Evolutionary conservation across 306 rosid genomes (phyloP), one percentile per base, ranked within the genome.

Genomic region (Myrica gale): DNA sequence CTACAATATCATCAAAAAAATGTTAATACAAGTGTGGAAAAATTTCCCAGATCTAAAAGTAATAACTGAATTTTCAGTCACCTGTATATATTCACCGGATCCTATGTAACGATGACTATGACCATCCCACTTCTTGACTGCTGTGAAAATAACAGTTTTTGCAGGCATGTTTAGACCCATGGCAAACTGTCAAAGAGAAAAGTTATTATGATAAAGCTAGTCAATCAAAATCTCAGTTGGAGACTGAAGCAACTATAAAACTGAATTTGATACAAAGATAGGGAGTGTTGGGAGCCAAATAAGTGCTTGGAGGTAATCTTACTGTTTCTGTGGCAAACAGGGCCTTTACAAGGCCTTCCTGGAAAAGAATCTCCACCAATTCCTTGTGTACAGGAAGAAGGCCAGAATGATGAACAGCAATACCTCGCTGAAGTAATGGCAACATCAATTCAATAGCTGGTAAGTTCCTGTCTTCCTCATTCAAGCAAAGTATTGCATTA

Each of bases 121-220:
- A 81, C 97, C 97, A 79, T 95, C 99, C 99, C 99, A 95, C 85
- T 95, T 92, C 85, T 95, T 92, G 74, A 92, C 89, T 67, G 97
- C 90, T 52, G 97, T 95, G 89, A 95, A 95, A 79, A 95, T 96
- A 76, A 95, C 99, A 71, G 99, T 95, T 82, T 95, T 95, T 68
- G 97, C 99, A 9, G 99, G 99, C 99, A 95, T 95, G 82, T 95
- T 95, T 82, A 95, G 87, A 69, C 99, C 99, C 99, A 95, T 95
- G 16, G 99, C 99, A 85, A 95, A 95, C 99, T 92, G 89, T 76
- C 84, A 80, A 72, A 84, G 79, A 54, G 62, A 7, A 62, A 78
- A 53, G 37, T 32, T 32, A 32, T 26, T 45, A 67, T 56, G 11
- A 54, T 9, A 72, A 78, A 67, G 47, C 66, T 65, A 55, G 3